Evolutionary conservation across 2,329 filamentous ascomycete genomes (phyloP).

Genomic region (Trichoderma citrinoviride): DNA sequence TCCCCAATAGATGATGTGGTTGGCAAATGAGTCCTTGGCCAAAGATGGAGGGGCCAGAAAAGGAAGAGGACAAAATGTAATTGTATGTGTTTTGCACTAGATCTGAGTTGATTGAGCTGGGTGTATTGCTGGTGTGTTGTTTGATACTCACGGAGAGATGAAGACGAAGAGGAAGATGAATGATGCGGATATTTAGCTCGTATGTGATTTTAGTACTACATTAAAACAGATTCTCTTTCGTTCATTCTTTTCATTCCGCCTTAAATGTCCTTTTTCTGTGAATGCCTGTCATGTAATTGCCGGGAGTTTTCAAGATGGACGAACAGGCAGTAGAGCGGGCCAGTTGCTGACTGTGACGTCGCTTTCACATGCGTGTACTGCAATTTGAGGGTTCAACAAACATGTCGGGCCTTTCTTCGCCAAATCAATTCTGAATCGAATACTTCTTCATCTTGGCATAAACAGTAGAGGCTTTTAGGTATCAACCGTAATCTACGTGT

Average conservation of each 20-base stretch:
- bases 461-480: not conserved
- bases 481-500: not conserved
- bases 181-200: not conserved
- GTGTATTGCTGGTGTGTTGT: not conserved
- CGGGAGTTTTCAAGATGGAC: too few species aligned
- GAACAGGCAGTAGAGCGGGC: too few species aligned
- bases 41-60: not conserved
- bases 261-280: too few species aligned
- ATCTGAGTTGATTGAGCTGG: not conserved
- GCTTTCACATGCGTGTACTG: too few species aligned
- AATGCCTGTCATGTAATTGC: too few species aligned
- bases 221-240: not conserved
- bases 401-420: too few species aligned
- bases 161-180: not conserved
- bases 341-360: too few species aligned
- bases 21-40: not conserved
- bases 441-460: too few species aligned
- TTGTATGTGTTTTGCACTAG: conserved; percentile 4
- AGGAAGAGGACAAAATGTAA: not conserved
- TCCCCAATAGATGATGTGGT: not conserved
- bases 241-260: too few species aligned
- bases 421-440: too few species aligned
- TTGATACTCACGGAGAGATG: not conserved
- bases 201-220: conserved; percentile 19
- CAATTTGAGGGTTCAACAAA: too few species aligned